phyloP scores from a whole-genome alignment of 306 rosid species.

The Leucaena leucocephala region DNA sequence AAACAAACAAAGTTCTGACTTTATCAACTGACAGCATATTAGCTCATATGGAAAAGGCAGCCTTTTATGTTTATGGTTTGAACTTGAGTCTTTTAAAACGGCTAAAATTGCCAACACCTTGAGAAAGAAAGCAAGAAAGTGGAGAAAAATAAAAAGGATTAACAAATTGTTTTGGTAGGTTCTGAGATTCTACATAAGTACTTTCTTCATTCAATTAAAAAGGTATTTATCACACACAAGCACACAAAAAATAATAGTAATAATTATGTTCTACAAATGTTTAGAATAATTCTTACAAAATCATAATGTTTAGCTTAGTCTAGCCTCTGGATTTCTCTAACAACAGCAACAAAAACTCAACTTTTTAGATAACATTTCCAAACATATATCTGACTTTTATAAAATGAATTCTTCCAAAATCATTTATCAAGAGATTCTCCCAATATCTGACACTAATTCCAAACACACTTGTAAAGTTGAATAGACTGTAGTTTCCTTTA shows the following conservation, averaged over 20 bases:
- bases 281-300: constrained; percentile 13
- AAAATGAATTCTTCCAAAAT: background rate
- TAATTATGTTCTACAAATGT: background rate
- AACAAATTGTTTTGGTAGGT: background rate
- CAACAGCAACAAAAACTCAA: background rate
- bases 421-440: background rate
- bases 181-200: background rate
- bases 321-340: background rate
- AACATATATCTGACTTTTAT: background rate
- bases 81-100: background rate
- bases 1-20: too few relatives aligned
- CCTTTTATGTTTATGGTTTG: background rate
- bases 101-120: background rate
- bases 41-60: background rate
- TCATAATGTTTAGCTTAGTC: background rate
- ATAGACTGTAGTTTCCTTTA: constrained; percentile 5
- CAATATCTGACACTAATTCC: background rate
- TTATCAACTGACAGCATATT: too few relatives aligned
- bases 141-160: background rate
- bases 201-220: background rate
- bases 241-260: background rate
- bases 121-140: background rate
- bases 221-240: background rate
- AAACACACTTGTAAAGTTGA: constrained; percentile 11
- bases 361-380: background rate